A percentile compares a stretch with the other conserved stretches of the same genome.
phyloP scores from a whole-genome alignment of 2,329 filamentous ascomycete species.

The Talaromyces sp. region DNA sequence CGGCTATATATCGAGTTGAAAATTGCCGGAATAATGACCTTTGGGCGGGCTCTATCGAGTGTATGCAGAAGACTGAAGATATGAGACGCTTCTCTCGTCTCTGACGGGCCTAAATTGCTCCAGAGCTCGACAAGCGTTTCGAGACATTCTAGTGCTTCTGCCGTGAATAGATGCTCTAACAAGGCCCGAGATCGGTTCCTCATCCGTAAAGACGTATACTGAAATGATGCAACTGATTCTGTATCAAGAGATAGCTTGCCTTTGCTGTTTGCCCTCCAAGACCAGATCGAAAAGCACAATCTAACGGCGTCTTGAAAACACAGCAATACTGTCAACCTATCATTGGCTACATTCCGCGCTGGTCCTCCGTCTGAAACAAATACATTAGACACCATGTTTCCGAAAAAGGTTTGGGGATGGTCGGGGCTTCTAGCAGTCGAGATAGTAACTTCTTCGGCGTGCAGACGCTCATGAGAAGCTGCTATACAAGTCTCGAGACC shows the following conservation, averaged over 20 bases:
- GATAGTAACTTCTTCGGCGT: conserved; percentile 69
- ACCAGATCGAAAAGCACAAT: conserved; percentile 91
- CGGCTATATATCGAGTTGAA: conserved; percentile 96
- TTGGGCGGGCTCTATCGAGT: conserved; percentile 83
- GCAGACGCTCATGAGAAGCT: conserved; percentile 75
- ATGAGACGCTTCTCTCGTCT: conserved; percentile 54
- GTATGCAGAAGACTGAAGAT: conserved; percentile 87
- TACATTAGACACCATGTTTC: conserved; percentile 88
- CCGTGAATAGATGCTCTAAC: conserved; percentile 87
- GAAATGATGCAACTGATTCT: conserved; percentile 74
- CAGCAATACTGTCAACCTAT: conserved; percentile 86
- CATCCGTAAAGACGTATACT: conserved; percentile 86
- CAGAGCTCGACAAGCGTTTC: conserved; percentile 88
- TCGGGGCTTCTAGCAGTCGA: conserved; percentile 73
- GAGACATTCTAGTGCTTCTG: conserved; percentile 87
- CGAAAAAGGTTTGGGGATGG: conserved; percentile 82
- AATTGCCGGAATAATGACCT: conserved; percentile 86
- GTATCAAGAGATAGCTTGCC: conserved; percentile 54
- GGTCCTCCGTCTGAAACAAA: conserved; percentile 76
- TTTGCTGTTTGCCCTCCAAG: conserved; percentile 68
- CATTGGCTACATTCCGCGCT: conserved; percentile 82
- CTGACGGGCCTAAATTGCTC: conserved; percentile 53
- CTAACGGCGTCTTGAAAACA: conserved; percentile 94
- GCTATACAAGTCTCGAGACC: conserved; percentile 89
- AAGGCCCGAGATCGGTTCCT: conserved; percentile 83